Base-by-base conservation (phyloP, 495 filamentous ascomycete species). In the Gamarada debralockiae region DNA sequence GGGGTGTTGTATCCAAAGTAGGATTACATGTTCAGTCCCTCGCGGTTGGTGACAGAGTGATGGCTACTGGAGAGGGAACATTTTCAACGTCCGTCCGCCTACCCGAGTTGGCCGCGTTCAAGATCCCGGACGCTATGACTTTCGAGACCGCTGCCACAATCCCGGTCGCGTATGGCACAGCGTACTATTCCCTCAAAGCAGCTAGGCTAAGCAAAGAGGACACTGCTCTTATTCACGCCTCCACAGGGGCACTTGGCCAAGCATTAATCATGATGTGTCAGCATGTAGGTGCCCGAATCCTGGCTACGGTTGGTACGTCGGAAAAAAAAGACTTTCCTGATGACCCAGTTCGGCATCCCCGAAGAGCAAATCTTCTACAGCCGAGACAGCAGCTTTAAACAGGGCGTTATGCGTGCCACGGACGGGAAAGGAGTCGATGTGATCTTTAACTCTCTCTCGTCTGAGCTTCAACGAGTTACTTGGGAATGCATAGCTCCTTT, bases 371-470 rank as follows among this genome's bases (percentile, higher is more conserved):
- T 88, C 37, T 80, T 86, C 64, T 78, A 53, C 58, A 48, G 40
- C 39, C 25, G 58, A 37, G 64, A 63, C 53, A 45, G 56, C 7
- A 60, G 67, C 1, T 79, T 88, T 50, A 74, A 67, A 0, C 52
- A 67, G 1, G 74, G 64, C 1, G 63, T 89, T 37, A 66, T 65
- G 23, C 58, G 60, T 18, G 68, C 67, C 0, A 88, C 84, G 0
- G 53, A 65, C 6, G 71, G 70, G 7, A 50, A 68, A 2, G 85
- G 86, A 1, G 80, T 87, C 0, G 84, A 88, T 58, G 73, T 89
- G 0, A 67, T 87, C 2, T 54, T 89, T 5, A 87, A 86, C n/a
- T n/a, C 61, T 82, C 79, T 0, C 61, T 87, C 5, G 55, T 65
- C 0, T 74, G 73, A 1, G 66, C 72, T 7, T 62, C 59, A 3